Evolutionary conservation across 306 rosid genomes (phyloP).

Genomic region (Castanea mollissima): DNA sequence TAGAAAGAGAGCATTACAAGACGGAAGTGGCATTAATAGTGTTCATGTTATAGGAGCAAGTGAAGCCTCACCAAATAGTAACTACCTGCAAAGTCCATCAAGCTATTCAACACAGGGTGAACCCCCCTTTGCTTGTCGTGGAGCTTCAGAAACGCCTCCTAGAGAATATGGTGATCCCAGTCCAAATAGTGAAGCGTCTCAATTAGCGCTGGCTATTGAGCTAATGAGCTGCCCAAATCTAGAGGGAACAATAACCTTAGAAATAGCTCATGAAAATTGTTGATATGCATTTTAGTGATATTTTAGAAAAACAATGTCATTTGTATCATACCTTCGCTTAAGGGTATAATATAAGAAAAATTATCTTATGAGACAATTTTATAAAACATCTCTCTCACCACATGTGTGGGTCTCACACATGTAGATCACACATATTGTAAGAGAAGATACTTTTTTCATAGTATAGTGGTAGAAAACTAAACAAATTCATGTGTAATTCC

Average conservation of each 20-base stretch:
- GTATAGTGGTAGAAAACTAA: too few species aligned
- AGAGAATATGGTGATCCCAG: background rate
- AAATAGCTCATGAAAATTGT: background rate
- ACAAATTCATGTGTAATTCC: too few species aligned
- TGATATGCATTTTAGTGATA: background rate
- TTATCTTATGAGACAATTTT: too few species aligned
- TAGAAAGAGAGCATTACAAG: background rate
- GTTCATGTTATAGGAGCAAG: background rate
- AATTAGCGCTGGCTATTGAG: background rate
- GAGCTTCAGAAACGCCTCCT: background rate
- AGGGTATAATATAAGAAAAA: too few species aligned
- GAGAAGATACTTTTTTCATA: too few species aligned
- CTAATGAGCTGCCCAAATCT: background rate
- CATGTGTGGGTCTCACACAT: too few species aligned
- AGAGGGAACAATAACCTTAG: background rate
- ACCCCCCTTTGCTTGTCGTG: too few species aligned
- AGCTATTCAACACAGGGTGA: background rate
- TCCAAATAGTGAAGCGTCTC: background rate
- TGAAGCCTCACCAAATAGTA: background rate
- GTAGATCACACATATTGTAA: too few species aligned
- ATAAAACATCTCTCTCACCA: too few species aligned
- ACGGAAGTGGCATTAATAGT: too few species aligned
- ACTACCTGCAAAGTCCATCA: constrained; percentile 2
- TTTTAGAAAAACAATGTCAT: background rate
- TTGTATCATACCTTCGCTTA: background rate